Percentiles rank a stretch among this genome's conserved stretches.
These are phyloP conservation scores for Juglanconis juglandina DNA, from an alignment of 2,329 filamentous ascomycete species.

Conservation along the genomic window DNA sequence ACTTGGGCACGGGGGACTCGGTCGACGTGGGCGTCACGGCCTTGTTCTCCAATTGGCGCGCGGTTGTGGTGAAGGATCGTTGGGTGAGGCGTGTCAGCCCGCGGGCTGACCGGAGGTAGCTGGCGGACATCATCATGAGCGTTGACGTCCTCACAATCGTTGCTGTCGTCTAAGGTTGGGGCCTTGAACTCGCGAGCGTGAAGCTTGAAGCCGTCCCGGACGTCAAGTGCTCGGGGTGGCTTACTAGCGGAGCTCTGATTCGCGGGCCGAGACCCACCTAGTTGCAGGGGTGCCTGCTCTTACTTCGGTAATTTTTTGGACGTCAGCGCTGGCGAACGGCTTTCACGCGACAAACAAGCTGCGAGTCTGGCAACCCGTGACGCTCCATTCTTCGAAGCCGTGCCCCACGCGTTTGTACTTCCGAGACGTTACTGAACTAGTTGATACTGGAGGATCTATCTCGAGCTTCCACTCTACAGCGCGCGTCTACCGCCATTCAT, in stretches of 20 bases:
- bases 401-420: not conserved
- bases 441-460: not conserved
- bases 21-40: slow-evolving; percentile 37
- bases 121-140: slow-evolving; percentile 44
- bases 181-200: slow-evolving; percentile 4
- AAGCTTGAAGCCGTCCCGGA: slow-evolving; percentile 12
- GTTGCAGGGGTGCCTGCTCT: not conserved
- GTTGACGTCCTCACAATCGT: slow-evolving; percentile 4
- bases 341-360: no score
- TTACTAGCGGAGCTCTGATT: slow-evolving; percentile 4
- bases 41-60: slow-evolving; percentile 42
- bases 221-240: not conserved
- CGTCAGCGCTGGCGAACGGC: no score
- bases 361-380: no score
- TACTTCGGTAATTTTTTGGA: not conserved
- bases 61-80: slow-evolving; percentile 47
- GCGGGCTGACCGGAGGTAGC: slow-evolving; percentile 37
- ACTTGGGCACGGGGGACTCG: slow-evolving; percentile 41
- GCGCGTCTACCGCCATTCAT: not conserved
- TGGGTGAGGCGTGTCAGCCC: slow-evolving; percentile 41
- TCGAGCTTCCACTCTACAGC: not conserved
- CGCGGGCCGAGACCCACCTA: not conserved
- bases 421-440: not conserved
- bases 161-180: slow-evolving; percentile 6
- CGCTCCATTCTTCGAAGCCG: no score